Percentiles rank a stretch among this genome's conserved stretches.
Evolutionary conservation across 805 yeast species (phyloP).

Genomic region (Geotrichum ghanense): DNA sequence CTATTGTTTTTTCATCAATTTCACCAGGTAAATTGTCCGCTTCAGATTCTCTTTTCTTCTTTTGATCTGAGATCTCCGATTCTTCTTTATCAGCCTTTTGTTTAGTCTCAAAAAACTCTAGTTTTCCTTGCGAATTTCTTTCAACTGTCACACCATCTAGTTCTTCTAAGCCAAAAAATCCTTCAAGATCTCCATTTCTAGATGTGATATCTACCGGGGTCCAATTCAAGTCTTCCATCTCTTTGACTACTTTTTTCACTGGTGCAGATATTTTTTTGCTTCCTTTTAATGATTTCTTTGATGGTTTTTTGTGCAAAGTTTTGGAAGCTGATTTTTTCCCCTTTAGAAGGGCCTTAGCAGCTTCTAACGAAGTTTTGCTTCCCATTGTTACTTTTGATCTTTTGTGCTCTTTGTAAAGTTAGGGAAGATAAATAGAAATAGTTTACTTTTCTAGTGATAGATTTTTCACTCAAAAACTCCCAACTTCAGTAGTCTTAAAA

Average conservation of each 20-base stretch:
- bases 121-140: constrained; percentile 14
- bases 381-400: not conserved
- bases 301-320: not conserved
- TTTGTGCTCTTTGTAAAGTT: too few relatives aligned
- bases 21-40: constrained; percentile 3
- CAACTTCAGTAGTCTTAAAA: too few relatives aligned
- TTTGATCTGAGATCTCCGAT: constrained; percentile 9
- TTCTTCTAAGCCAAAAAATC: constrained; percentile 88
- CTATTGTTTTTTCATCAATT: constrained; percentile 7
- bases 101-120: not conserved
- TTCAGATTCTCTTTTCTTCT: constrained; percentile 4
- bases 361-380: not conserved
- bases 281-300: not conserved
- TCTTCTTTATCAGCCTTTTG: constrained; percentile 3
- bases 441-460: too few relatives aligned
- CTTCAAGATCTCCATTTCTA: constrained; percentile 76
- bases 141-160: constrained; percentile 86
- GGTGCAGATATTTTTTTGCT: constrained; percentile 3
- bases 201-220: constrained; percentile 73
- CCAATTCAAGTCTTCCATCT: constrained; percentile 39
- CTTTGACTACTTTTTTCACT: constrained; percentile 2
- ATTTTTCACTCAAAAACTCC: too few relatives aligned
- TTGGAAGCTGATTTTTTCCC: not conserved
- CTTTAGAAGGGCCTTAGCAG: not conserved
- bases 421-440: too few relatives aligned